Percentiles rank a stretch among this genome's conserved stretches.
These are phyloP conservation scores for Yamadazyma laniorum DNA, from an alignment of 805 yeast species.

Conservation along the genomic window DNA sequence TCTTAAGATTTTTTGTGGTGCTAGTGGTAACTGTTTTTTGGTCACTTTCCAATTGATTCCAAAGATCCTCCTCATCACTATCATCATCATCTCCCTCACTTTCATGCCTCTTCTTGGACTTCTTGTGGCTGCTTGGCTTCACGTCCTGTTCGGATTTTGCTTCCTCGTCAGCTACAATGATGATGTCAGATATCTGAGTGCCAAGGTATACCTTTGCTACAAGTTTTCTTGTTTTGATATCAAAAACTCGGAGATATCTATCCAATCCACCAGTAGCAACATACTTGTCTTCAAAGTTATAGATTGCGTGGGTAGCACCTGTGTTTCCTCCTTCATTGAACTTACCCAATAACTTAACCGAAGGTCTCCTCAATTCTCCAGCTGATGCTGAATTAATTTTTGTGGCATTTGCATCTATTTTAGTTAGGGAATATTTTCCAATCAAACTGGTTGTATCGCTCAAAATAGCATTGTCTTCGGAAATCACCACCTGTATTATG, in stretches of 20 bases:
- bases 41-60: constrained; percentile 36
- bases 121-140: constrained; percentile 9
- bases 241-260: constrained; percentile 77
- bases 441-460: constrained; percentile 72
- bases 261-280: constrained; percentile 84
- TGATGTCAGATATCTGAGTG: constrained; percentile 58
- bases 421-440: constrained; percentile 46
- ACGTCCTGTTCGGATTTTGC: constrained; percentile 25
- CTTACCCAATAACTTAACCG: constrained; percentile 62
- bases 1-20: constrained; percentile 17
- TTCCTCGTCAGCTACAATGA: constrained; percentile 46
- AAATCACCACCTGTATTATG: constrained; percentile 41
- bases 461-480: constrained; percentile 49
- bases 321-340: constrained; percentile 49
- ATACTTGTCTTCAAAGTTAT: constrained; percentile 40
- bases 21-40: background rate
- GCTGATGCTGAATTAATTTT: constrained; percentile 42
- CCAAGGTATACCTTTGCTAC: constrained; percentile 75
- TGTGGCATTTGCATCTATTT: constrained; percentile 35
- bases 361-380: constrained; percentile 44
- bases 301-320: constrained; percentile 75
- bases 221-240: constrained; percentile 54
- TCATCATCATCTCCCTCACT: constrained; percentile 25
- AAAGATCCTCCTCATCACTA: constrained; percentile 36
- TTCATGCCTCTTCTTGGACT: constrained; percentile 24